Evolutionary conservation across 2,329 filamentous ascomycete species (phyloP).

Genomic region (Exophiala mesophila): DNA sequence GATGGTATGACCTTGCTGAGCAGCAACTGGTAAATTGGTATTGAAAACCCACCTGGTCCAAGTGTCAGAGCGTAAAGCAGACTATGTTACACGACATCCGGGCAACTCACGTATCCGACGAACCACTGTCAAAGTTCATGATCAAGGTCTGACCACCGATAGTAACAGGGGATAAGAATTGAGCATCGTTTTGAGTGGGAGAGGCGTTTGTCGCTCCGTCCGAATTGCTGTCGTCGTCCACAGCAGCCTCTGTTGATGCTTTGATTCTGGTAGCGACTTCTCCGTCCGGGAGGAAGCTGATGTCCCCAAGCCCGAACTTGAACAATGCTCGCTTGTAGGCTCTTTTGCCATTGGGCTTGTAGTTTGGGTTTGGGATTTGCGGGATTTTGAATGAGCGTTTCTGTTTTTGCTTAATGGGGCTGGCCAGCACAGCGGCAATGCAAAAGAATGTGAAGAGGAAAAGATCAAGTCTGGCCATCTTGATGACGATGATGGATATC

Average conservation of each 20-base stretch:
- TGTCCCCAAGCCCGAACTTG: constrained; percentile 52
- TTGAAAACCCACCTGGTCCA: constrained; percentile 62
- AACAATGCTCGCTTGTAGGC: constrained; percentile 62
- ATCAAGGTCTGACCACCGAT: constrained; percentile 65
- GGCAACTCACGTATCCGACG: constrained; percentile 58
- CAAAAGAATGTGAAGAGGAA: constrained; percentile 30
- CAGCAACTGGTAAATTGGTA: constrained; percentile 47
- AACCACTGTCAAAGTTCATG: constrained; percentile 72
- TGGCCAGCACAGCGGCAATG: constrained; percentile 31
- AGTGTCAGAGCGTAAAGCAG: constrained; percentile 7
- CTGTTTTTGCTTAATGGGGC: constrained; percentile 30
- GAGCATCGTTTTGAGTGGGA: constrained; percentile 60
- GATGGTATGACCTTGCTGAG: constrained; percentile 49
- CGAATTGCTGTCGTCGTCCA: constrained; percentile 28
- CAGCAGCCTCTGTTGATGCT: constrained; percentile 27
- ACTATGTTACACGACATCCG: background rate
- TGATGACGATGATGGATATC: too few species aligned
- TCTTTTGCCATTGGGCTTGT: constrained; percentile 54
- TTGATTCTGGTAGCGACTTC: constrained; percentile 26
- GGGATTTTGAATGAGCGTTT: constrained; percentile 57
- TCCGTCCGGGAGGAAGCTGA: constrained; percentile 33
- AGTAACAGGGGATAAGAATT: constrained; percentile 66
- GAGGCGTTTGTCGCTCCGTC: constrained; percentile 60
- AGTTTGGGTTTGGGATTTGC: constrained; percentile 52
- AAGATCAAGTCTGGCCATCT: constrained; percentile 5